Conservation (phyloP, 768 basidiomycete genomes). For the Termitomyces titanicus region DNA sequence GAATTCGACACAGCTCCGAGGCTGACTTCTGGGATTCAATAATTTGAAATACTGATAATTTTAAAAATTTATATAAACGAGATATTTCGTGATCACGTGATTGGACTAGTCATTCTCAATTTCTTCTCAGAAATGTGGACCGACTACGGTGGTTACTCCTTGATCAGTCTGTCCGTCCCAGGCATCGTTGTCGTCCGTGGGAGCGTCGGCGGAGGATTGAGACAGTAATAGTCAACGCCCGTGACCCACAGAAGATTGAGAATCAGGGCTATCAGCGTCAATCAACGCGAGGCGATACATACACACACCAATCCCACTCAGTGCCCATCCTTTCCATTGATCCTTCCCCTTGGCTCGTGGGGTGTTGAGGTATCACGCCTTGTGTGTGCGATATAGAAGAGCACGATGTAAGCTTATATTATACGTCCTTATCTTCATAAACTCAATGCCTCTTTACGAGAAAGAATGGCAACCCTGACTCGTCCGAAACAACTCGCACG, state of each 20-base stretch:
- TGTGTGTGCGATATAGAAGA: background rate
- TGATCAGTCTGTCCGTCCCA: too few species aligned
- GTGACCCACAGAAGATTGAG: background rate
- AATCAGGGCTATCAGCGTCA: background rate
- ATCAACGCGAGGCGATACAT: background rate
- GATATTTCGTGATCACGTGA: too few species aligned
- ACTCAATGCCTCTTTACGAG: background rate
- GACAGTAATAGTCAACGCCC: background rate
- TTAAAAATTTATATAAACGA: too few species aligned
- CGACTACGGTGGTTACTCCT: too few species aligned
- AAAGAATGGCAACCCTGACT: slow-evolving; percentile 37
- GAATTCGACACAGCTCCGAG: too few species aligned
- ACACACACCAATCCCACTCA: background rate
- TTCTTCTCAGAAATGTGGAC: too few species aligned
- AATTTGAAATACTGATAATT: too few species aligned
- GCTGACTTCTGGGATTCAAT: too few species aligned
- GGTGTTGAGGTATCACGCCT: background rate
- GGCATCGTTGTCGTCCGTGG: background rate
- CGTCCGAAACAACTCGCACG: slow-evolving; percentile 27
- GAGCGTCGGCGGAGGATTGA: background rate
- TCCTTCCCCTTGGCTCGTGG: background rate
- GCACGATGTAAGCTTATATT: background rate
- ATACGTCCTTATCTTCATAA: background rate
- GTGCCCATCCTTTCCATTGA: background rate
- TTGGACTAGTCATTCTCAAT: too few species aligned